Evolutionary conservation across 768 basidiomycete genomes (phyloP).

Genomic region (Glaciozyma antarctica): DNA sequence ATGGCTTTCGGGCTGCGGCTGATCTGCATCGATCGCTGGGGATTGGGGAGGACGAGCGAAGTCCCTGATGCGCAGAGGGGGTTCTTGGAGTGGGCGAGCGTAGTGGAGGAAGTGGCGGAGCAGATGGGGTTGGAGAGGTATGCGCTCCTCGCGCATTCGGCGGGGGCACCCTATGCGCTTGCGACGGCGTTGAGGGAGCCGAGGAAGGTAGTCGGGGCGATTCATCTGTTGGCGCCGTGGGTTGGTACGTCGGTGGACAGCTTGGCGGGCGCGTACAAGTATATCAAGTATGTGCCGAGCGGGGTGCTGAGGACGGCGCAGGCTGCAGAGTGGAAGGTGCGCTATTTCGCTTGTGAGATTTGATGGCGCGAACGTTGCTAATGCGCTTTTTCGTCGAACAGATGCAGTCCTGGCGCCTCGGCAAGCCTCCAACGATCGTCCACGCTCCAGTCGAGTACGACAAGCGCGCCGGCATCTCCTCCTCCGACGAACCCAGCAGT

Average conservation of each 20-base stretch:
- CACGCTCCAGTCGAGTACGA: not conserved
- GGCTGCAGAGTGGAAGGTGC: constrained; percentile 80
- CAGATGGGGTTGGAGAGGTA: constrained; percentile 64
- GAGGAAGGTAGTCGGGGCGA: constrained; percentile 67
- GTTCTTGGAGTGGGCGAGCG: constrained; percentile 78
- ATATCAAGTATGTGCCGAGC: constrained; percentile 93
- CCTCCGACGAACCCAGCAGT: not conserved
- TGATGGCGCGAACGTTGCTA: not conserved
- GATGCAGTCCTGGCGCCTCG: constrained; percentile 90
- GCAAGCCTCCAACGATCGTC: constrained; percentile 71
- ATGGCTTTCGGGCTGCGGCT: constrained; percentile 72
- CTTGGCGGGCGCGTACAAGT: constrained; percentile 54
- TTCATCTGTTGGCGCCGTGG: constrained; percentile 92
- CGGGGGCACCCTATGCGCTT: constrained; percentile 87
- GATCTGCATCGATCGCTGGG: constrained; percentile 96
- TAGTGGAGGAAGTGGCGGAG: constrained; percentile 84
- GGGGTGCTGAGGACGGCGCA: constrained; percentile 88
- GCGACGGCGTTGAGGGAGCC: constrained; percentile 64
- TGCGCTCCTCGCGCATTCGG: constrained; percentile 89
- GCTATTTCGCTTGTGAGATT: too few species aligned
- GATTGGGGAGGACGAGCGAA: constrained; percentile 74
- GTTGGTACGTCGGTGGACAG: constrained; percentile 73
- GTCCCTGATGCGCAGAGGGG: constrained; percentile 54
- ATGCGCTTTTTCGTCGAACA: not conserved
- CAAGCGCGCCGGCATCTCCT: not conserved